These are phyloP conservation scores for Podospora comata DNA, from an alignment of 495 filamentous ascomycete genomes.

Conservation along the genomic window DNA sequence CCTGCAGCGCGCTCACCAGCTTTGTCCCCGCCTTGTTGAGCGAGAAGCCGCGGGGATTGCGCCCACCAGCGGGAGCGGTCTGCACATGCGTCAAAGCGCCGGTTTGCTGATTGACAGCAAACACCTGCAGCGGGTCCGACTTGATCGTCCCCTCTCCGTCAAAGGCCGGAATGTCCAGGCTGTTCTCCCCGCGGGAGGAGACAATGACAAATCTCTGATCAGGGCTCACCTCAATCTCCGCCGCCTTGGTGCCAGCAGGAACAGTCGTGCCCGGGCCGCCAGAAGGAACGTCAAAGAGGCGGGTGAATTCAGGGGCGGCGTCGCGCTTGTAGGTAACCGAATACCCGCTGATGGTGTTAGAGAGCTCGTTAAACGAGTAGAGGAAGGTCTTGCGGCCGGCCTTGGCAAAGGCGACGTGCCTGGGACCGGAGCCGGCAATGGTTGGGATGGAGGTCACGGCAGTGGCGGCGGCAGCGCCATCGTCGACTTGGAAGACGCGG, in stretches of 20 bases:
- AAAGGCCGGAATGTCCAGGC: slow-evolving; percentile 48
- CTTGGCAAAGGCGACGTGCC: slow-evolving; percentile 62
- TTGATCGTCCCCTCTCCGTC: slow-evolving; percentile 39
- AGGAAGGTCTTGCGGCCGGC: slow-evolving; percentile 47
- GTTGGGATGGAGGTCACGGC: slow-evolving; percentile 34
- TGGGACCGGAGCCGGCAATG: slow-evolving; percentile 56
- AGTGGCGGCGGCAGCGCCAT: slow-evolving; percentile 33
- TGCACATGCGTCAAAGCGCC: slow-evolving; percentile 51
- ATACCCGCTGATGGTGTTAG: slow-evolving; percentile 55
- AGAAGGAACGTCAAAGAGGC: slow-evolving; percentile 40
- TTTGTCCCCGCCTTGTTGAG: slow-evolving; percentile 59
- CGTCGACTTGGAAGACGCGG: slow-evolving; percentile 57
- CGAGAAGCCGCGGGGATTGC: slow-evolving; percentile 60
- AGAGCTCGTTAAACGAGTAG: slow-evolving; percentile 64
- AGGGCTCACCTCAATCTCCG: slow-evolving; percentile 59
- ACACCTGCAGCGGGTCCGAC: slow-evolving; percentile 43
- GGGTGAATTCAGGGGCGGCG: slow-evolving; percentile 41
- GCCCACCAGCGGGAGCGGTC: slow-evolving; percentile 53
- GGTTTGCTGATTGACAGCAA: slow-evolving; percentile 45
- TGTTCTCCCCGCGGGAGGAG: slow-evolving; percentile 59
- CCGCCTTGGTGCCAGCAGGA: slow-evolving; percentile 46
- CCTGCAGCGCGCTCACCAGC: slow-evolving; percentile 61
- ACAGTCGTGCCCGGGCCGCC: slow-evolving; percentile 40
- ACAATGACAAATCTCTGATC: slow-evolving; percentile 58
- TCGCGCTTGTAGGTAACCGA: slow-evolving; percentile 50